Conservation (phyloP, 163 green algal genomes). For the Chlamydomonas reinhardtii region DNA sequence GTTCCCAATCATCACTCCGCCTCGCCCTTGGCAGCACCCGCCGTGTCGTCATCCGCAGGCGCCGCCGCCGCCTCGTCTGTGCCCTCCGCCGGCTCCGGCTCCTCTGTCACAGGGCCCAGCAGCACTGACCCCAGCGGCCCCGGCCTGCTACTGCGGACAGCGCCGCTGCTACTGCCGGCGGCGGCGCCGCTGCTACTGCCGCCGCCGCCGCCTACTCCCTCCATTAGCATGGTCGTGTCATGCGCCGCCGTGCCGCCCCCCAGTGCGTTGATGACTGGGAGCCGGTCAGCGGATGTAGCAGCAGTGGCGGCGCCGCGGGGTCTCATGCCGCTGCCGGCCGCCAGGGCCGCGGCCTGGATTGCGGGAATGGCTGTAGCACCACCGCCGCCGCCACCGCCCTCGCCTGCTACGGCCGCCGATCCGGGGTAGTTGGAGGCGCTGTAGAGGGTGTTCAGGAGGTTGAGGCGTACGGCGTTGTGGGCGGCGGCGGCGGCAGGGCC, state of each 20-base stretch:
- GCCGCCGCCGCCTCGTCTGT: not conserved
- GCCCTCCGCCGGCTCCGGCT: constrained; percentile 41
- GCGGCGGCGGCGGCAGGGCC: not conserved
- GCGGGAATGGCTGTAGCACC: no score
- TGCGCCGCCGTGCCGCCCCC: constrained; percentile 35
- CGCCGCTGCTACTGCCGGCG: no score
- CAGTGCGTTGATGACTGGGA: constrained; percentile 34
- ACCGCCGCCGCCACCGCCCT: not conserved
- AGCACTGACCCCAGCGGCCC: not conserved
- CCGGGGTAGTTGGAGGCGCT: not conserved
- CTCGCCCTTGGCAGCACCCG: no score
- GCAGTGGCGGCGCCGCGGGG: no score
- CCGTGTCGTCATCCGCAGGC: no score
- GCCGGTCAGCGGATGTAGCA: not conserved
- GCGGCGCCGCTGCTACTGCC: not conserved
- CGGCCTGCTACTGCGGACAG: not conserved
- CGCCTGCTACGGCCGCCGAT: not conserved
- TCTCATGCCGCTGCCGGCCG: not conserved
- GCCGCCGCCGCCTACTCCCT: not conserved
- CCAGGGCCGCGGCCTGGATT: no score
- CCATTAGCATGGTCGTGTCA: not conserved
- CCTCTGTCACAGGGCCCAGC: constrained; percentile 33
- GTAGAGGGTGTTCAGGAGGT: not conserved
- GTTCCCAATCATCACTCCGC: no score
- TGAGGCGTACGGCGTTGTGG: not conserved